Evolutionary conservation across 805 yeast genomes (phyloP).

Genomic region (Saturnispora gosingensis): DNA sequence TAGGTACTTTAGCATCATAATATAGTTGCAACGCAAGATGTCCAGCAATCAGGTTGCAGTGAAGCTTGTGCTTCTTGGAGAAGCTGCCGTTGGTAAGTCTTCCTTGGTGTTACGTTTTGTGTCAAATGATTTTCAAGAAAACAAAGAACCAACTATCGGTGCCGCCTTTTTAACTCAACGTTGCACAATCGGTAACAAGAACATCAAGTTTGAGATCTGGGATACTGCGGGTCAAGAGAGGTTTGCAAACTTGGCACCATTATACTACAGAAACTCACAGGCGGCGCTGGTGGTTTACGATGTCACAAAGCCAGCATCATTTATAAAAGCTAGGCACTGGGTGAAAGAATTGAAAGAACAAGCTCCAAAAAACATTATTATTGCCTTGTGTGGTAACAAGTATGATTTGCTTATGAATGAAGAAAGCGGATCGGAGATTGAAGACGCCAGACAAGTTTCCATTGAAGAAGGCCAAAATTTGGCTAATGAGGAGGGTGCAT

Average conservation of each 20-base stretch:
- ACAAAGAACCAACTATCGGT: slow-evolving; percentile 96
- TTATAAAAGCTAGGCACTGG: slow-evolving; percentile 97
- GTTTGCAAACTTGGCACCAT: slow-evolving; percentile 91
- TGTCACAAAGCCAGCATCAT: slow-evolving; percentile 88
- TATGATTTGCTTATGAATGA: slow-evolving; percentile 59
- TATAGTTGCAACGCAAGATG: slow-evolving; percentile 8
- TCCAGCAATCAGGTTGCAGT: slow-evolving; percentile 50
- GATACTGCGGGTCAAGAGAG: slow-evolving; percentile 98
- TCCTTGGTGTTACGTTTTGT: slow-evolving; percentile 89
- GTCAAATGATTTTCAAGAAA: slow-evolving; percentile 91
- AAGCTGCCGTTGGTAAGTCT: slow-evolving; percentile 97
- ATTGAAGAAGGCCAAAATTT: slow-evolving; percentile 77
- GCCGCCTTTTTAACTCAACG: slow-evolving; percentile 95
- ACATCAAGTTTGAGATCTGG: slow-evolving; percentile 90
- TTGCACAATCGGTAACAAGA: slow-evolving; percentile 75
- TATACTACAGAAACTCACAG: slow-evolving; percentile 96
- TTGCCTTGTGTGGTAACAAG: slow-evolving; percentile 92
- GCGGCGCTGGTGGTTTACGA: slow-evolving; percentile 96
- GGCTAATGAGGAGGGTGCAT: slow-evolving; percentile 83
- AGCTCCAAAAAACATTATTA: slow-evolving; percentile 83
- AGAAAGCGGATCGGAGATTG: slow-evolving; percentile 39
- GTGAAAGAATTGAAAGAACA: slow-evolving; percentile 92
- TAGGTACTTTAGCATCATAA: background rate
- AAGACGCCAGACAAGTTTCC: slow-evolving; percentile 63
- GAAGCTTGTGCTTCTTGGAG: slow-evolving; percentile 86